Conservation (phyloP, 345 rosid genomes). For the Boechera stricta region DNA sequence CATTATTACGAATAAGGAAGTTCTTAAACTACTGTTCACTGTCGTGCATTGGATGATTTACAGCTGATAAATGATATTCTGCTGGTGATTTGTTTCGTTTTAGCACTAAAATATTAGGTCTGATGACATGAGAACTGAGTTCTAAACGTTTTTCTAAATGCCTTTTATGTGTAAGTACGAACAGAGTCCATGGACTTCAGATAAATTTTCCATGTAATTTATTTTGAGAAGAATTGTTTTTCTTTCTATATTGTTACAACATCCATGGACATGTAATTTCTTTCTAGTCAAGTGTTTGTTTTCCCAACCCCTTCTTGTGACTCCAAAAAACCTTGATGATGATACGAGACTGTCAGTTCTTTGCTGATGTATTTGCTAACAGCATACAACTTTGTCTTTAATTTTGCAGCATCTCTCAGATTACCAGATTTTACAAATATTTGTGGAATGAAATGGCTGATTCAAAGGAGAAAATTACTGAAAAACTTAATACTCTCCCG, state of each 20-base stretch:
- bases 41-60: conserved; percentile 5
- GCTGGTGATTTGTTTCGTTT: conserved; percentile 6
- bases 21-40: conserved; percentile 19
- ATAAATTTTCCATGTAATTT: conserved; percentile 24
- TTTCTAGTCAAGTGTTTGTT: conserved; percentile 29
- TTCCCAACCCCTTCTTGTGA: neutral
- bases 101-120: conserved; percentile 2
- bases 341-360: conserved; percentile 6
- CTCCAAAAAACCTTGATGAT: conserved; percentile 10
- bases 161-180: conserved; percentile 15
- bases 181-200: neutral
- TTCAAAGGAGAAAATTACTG: conserved; percentile 55
- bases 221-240: neutral
- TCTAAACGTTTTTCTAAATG: neutral
- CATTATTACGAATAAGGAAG: conserved; percentile 7
- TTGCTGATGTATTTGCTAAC: conserved; percentile 26
- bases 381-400: conserved; percentile 34
- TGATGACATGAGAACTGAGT: conserved; percentile 15
- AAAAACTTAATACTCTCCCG: conserved; percentile 57
- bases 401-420: conserved; percentile 69
- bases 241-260: conserved; percentile 9
- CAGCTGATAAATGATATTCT: conserved; percentile 16
- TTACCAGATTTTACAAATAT: conserved; percentile 76
- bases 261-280: too few species aligned
- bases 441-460: conserved; percentile 71